These are phyloP conservation scores for Pythium vanterpoolii DNA, from an alignment of 352 stramenopile species.

Conservation along the genomic window DNA sequence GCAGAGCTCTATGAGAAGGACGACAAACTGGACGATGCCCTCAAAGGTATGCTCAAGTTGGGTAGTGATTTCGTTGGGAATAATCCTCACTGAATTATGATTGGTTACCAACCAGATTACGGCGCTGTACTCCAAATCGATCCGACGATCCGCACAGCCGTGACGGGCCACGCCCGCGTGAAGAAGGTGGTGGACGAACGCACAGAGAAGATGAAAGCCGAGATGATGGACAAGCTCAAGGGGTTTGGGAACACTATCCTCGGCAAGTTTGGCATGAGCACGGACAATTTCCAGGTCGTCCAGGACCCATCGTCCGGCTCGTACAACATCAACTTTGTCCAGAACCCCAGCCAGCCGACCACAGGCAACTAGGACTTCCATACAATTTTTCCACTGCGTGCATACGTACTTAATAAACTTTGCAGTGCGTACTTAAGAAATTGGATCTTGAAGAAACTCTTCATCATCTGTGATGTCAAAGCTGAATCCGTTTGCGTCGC, in stretches of 20 bases:
- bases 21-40: constrained; percentile 92
- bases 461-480: too few relatives aligned
- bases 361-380: neutral
- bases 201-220: constrained; percentile 98
- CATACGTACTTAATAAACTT: neutral
- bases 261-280: constrained; percentile 98
- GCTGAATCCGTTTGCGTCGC: constrained; percentile 11
- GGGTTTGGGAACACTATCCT: constrained; percentile 98
- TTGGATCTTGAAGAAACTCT: neutral
- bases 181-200: constrained; percentile 91
- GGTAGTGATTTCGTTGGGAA: neutral
- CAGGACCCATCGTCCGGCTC: constrained; percentile 96
- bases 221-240: constrained; percentile 97
- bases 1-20: constrained; percentile 90
- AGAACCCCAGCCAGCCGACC: constrained; percentile 36
- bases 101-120: constrained; percentile 41
- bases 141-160: constrained; percentile 55
- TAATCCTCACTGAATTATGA: neutral
- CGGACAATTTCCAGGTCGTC: constrained; percentile 99
- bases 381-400: neutral
- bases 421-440: neutral
- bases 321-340: constrained; percentile 96
- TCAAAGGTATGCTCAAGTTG: constrained; percentile 55
- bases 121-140: constrained; percentile 93
- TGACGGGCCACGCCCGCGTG: constrained; percentile 67